These are phyloP conservation scores for Neoboletus subvelutipes DNA, from an alignment of 768 basidiomycete species.

Conservation along the genomic window DNA sequence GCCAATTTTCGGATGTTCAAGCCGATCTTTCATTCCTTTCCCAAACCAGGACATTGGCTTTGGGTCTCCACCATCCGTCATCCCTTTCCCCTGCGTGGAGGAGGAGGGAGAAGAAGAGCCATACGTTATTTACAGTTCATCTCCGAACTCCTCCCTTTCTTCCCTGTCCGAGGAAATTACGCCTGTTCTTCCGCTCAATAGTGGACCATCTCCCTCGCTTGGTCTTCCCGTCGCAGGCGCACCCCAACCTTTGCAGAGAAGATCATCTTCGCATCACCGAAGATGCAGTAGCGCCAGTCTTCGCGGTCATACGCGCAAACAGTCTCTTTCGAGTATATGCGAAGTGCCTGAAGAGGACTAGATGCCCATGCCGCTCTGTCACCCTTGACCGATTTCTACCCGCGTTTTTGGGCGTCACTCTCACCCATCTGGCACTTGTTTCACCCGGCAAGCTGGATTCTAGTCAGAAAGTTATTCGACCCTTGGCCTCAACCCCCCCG, in stretches of 20 bases:
- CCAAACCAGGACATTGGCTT: slow-evolving; percentile 7
- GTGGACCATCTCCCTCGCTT: slow-evolving; percentile 14
- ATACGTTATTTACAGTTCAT: slow-evolving; percentile 35
- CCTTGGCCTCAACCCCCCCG: slow-evolving; percentile 9
- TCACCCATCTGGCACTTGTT: slow-evolving; percentile 4
- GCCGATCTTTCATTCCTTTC: slow-evolving; percentile 9
- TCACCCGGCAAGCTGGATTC: slow-evolving; percentile 22
- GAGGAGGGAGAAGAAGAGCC: slow-evolving; percentile 35
- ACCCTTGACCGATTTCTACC: neutral
- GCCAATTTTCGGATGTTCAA: slow-evolving; percentile 21
- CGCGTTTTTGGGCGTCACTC: neutral
- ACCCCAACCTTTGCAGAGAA: slow-evolving; percentile 16
- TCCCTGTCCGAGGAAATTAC: slow-evolving; percentile 33
- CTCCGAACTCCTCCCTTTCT: slow-evolving; percentile 33
- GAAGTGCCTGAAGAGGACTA: slow-evolving; percentile 36
- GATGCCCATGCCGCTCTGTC: neutral
- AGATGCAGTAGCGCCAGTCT: slow-evolving; percentile 33
- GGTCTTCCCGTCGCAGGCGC: neutral
- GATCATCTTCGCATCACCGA: slow-evolving; percentile 26
- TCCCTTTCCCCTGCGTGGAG: slow-evolving; percentile 28
- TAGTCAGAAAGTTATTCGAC: slow-evolving; percentile 6
- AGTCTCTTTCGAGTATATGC: slow-evolving; percentile 32
- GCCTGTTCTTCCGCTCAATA: slow-evolving; percentile 24
- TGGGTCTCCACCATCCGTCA: slow-evolving; percentile 12
- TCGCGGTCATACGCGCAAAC: slow-evolving; percentile 31